phyloP scores from a whole-genome alignment of 73 alveolate genomes.

The Paramecium sonneborni region DNA sequence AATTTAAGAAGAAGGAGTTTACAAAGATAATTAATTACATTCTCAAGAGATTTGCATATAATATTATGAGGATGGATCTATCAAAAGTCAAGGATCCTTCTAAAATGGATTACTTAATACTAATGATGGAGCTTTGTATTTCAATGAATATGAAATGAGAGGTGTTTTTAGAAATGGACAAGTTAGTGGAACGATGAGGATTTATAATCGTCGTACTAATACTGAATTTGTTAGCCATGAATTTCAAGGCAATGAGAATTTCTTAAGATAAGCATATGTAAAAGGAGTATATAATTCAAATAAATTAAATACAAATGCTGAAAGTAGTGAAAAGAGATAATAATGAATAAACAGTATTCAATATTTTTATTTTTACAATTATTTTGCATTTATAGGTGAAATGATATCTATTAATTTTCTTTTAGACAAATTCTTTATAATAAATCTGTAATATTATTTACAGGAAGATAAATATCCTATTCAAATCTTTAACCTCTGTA shows the following conservation, averaged over 20 bases:
- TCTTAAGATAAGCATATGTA: neutral
- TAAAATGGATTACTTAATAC: neutral
- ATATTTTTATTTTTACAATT: neutral
- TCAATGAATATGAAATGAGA: neutral
- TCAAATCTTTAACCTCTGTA: conserved; percentile 14
- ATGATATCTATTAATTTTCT: neutral
- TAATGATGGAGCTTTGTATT: neutral
- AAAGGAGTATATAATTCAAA: neutral
- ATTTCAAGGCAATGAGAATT: neutral
- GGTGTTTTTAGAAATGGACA: neutral
- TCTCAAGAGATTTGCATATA: neutral
- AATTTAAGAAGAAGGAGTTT: neutral
- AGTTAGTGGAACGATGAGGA: neutral
- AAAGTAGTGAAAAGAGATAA: too few species aligned
- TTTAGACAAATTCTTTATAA: neutral
- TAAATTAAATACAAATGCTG: neutral
- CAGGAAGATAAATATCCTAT: conserved; percentile 3
- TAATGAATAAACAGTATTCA: neutral
- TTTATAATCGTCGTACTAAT: neutral
- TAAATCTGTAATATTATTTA: conserved; percentile 5
- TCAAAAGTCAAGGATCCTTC: neutral
- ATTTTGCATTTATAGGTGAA: neutral
- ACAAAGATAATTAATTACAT: neutral
- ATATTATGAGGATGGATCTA: neutral
- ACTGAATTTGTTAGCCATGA: neutral